Base-by-base conservation (phyloP, 345 rosid species). In the Eucalyptus lansdowneana region DNA sequence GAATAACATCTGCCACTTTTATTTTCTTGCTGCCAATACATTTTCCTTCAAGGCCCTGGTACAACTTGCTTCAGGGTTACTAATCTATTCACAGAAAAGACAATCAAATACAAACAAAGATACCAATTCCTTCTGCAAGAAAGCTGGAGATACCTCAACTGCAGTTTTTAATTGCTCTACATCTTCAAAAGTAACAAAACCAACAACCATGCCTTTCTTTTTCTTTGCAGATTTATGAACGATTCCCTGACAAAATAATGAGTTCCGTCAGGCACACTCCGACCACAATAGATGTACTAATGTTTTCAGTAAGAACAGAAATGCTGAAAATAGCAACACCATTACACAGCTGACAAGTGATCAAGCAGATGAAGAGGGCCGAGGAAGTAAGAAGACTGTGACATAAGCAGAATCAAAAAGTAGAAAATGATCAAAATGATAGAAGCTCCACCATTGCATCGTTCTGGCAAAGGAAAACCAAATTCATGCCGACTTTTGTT, bases 181-280 rank as follows among this genome's bases (percentile, higher is more conserved):
- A 90, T 90, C 92, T 91, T 94, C 98, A 89, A 97, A 97, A 87
- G 92, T 94, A 89, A 97, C 94, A 92, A 97, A 96, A 89, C 99
- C 99, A 72, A 97, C 97, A 21, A 90, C 54, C 99, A 96, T 96
- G 91, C 96, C 98, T 91, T 94, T 90, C 94, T 94, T 97, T 89
- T 97, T 97, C 97, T 97, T 97, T 4, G 94, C 96, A 89, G 91
- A 94, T 92, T 93, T 94, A 87, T 89, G 95, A 24, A 88, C 31
- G 90, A 96, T 89, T 86, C 96, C 97, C 99, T 97, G 92, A 83
- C 60, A 91, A 87, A 53, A 88, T 50, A 89, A 90, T 87, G 45
- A 65, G 56, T 69, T 40, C 47, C 1, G 1, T 76, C 83, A 76
- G 24, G 83, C 27, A 76, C 47, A 76, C 24, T 76, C 83, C 83